Conservation (phyloP, 345 rosid genomes). For the Lenwebbia sp. region DNA sequence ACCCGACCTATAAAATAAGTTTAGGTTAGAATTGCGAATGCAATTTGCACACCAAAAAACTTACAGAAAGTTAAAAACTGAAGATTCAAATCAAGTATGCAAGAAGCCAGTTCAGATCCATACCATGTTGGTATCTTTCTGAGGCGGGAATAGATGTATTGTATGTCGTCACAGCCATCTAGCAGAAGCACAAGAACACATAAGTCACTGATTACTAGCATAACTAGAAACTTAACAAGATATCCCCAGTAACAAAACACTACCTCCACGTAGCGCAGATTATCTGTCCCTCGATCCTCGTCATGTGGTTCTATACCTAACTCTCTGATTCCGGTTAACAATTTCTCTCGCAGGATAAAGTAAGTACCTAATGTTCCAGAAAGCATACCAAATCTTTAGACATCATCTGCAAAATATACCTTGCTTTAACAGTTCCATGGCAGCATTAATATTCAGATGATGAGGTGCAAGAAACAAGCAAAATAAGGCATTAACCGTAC, state of each 20-base stretch:
- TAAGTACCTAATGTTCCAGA: not conserved
- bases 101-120: not conserved
- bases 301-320: slow-evolving; percentile 64
- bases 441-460: slow-evolving; percentile 85
- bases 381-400: not conserved
- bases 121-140: slow-evolving; percentile 80
- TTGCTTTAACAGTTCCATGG: slow-evolving; percentile 65
- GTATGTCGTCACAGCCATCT: slow-evolving; percentile 93
- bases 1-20: slow-evolving; percentile 53
- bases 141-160: slow-evolving; percentile 67
- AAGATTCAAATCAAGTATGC: not conserved
- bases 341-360: not conserved
- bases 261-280: slow-evolving; percentile 89
- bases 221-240: not conserved
- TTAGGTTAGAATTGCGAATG: not conserved
- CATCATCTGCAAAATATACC: slow-evolving; percentile 18
- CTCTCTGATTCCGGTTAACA: slow-evolving; percentile 45
- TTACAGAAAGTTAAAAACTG: not conserved
- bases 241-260: not conserved
- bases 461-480: slow-evolving; percentile 46
- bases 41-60: not conserved
- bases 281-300: slow-evolving; percentile 80
- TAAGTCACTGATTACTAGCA: not conserved
- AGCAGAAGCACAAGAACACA: slow-evolving; percentile 4
- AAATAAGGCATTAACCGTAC: not conserved